Percentiles rank a stretch among this genome's conserved stretches.
phyloP scores from a whole-genome alignment of 2,329 filamentous ascomycete species.

The Myriosclerotinia duriaeana region DNA sequence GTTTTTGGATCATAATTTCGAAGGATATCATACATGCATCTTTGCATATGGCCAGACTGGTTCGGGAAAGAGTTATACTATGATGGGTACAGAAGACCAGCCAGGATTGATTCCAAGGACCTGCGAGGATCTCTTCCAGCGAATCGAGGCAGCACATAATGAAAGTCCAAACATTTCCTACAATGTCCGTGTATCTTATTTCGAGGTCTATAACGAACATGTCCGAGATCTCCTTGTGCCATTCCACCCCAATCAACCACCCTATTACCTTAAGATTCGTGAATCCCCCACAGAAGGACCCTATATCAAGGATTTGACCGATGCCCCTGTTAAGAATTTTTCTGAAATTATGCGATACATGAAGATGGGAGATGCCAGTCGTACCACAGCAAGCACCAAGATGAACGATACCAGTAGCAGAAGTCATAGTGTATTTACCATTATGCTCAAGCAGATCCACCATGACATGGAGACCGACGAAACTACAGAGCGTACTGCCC shows the following conservation, averaged over 20 bases:
- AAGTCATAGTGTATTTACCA: conserved; percentile 96
- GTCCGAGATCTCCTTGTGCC: conserved; percentile 90
- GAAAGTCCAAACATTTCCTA: conserved; percentile 92
- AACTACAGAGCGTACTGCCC: conserved; percentile 89
- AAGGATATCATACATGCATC: conserved; percentile 98
- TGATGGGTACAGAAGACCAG: conserved; percentile 85
- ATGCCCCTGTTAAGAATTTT: conserved; percentile 85
- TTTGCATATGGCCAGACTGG: conserved; percentile 98
- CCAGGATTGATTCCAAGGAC: conserved; percentile 92
- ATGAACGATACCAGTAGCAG: conserved; percentile 99
- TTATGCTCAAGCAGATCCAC: conserved; percentile 97
- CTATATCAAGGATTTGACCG: conserved; percentile 94
- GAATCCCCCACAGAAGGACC: conserved; percentile 93
- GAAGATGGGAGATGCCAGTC: conserved; percentile 82
- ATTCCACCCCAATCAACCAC: conserved; percentile 64
- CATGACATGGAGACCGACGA: conserved; percentile 97
- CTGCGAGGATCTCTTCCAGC: conserved; percentile 92
- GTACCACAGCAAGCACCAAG: conserved; percentile 90
- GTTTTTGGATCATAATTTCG: conserved; percentile 98
- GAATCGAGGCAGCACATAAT: conserved; percentile 72
- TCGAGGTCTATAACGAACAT: conserved; percentile 99
- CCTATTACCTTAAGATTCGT: conserved; percentile 94
- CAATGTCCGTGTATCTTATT: conserved; percentile 96
- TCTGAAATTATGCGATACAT: conserved; percentile 86
- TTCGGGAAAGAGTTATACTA: conserved; percentile 97